Conservation (phyloP, 352 stramenopile species). For the Globisporangium polare region DNA sequence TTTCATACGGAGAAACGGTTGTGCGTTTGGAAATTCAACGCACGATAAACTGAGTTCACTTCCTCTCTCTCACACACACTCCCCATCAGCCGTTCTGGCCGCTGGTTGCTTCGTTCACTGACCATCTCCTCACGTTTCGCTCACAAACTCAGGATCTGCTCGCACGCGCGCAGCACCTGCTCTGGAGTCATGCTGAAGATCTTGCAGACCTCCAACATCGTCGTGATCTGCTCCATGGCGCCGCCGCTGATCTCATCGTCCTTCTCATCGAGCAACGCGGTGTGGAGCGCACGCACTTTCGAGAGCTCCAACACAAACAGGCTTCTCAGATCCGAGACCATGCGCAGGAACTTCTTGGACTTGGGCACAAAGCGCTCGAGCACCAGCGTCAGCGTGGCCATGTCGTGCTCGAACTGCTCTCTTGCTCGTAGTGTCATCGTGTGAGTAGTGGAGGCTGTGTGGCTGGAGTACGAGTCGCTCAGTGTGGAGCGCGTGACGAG, state of each 20-base stretch:
- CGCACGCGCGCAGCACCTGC: conserved; percentile 26
- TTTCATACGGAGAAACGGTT: too few species aligned
- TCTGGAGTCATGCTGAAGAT: conserved; percentile 42
- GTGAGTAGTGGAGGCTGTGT: background rate
- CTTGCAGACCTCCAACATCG: conserved; percentile 62
- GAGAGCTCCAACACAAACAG: conserved; percentile 36
- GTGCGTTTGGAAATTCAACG: too few species aligned
- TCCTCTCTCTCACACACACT: too few species aligned
- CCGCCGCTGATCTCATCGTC: background rate
- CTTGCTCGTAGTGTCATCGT: conserved; percentile 21
- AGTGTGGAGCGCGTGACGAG: conserved; percentile 14
- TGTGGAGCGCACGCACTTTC: conserved; percentile 41
- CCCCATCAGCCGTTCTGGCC: too few species aligned
- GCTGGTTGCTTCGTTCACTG: too few species aligned
- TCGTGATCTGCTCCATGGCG: conserved; percentile 55
- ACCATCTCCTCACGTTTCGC: background rate
- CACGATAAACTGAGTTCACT: too few species aligned
- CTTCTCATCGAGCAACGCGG: conserved; percentile 27
- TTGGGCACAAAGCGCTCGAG: conserved; percentile 28
- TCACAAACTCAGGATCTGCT: conserved; percentile 3
- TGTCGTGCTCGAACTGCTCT: conserved; percentile 39
- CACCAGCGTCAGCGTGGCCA: conserved; percentile 29
- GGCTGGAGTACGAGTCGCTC: conserved; percentile 6
- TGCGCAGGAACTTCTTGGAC: conserved; percentile 38
- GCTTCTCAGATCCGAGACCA: conserved; percentile 36